Evolutionary conservation across 257 asterid species (phyloP), one percentile per base, ranked within the genome.

Genomic region (Nicotiana noctiflora): DNA sequence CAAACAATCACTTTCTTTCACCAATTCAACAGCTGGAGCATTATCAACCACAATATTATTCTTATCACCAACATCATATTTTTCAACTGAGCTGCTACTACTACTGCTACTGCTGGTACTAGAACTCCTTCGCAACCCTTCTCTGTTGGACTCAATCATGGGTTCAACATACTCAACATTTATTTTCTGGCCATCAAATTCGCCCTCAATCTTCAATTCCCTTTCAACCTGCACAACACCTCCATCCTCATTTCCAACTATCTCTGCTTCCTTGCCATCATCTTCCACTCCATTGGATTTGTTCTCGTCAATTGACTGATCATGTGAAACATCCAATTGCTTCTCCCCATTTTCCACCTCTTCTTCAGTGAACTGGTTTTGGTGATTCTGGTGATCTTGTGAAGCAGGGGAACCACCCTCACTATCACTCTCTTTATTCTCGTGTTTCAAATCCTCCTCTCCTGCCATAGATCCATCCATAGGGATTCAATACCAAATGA

Each of bases 391-490:
- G 65, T 77, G 75, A 57, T 87, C 86, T 61, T 81, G 90, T 4
- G 88, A 84, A 19, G 86, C 78, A 6, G 88, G 88, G 29, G 90
- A 87, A 78, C 82, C 78, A 49, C 84, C 89, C 79, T 85, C 89
- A 29, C 81, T 72, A 23, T 87, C 90, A 63, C 86, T 87, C 80
- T 83, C 91, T 66, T 74, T 87, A 77, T 84, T 89, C 66, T 75
- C 84, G 25, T 75, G 83, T 60, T 88, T 88, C 84, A 80, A 46
- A 66, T 84, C 88, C 68, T 86, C 91, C 79, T 89, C 87, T 49
- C 90, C 97, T 91, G 79, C 72, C 85, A 89, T 72, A 85, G 77
- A 81, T 84, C 40, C 80, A 83, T 83, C 79, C 86, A 86, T 78
- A 74, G 17, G 75, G 21, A 84, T 49, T 74, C 85, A 60, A 75